phyloP scores from a whole-genome alignment of 1,284 basidiomycete species.

The Trametes hirsuta region DNA sequence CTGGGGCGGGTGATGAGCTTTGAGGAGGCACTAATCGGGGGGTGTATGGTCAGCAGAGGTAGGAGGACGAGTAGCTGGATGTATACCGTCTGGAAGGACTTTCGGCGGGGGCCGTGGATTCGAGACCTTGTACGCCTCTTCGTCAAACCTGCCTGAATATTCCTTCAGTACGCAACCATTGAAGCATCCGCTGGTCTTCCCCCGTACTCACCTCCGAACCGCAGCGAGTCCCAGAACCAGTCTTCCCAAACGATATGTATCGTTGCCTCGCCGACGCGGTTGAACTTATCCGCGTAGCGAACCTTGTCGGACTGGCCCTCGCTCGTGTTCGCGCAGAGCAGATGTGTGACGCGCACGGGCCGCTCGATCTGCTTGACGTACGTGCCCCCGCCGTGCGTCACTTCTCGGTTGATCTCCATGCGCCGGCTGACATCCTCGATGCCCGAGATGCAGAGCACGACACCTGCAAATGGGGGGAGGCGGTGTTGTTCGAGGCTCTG shows the following conservation, averaged over 20 bases:
- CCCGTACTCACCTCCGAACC: slow-evolving; percentile 57
- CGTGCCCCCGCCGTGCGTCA: slow-evolving; percentile 55
- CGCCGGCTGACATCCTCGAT: slow-evolving; percentile 56
- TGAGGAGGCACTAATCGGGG: slow-evolving; percentile 9
- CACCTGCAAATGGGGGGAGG: slow-evolving; percentile 66
- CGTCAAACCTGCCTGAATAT: slow-evolving; percentile 45
- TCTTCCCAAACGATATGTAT: slow-evolving; percentile 82
- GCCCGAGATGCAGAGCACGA: slow-evolving; percentile 71
- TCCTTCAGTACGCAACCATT: background rate
- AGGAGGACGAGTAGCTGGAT: background rate
- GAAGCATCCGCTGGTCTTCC: background rate
- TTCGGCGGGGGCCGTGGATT: slow-evolving; percentile 62
- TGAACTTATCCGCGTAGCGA: slow-evolving; percentile 70
- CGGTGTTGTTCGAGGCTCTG: slow-evolving; percentile 59
- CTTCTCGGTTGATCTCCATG: slow-evolving; percentile 56
- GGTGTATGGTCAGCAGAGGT: background rate
- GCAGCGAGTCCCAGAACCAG: slow-evolving; percentile 83
- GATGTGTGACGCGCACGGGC: slow-evolving; percentile 70
- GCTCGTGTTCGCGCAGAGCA: slow-evolving; percentile 55
- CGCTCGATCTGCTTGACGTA: slow-evolving; percentile 68
- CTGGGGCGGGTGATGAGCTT: slow-evolving; percentile 1
- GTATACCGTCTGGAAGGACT: slow-evolving; percentile 25
- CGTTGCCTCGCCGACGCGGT: slow-evolving; percentile 60
- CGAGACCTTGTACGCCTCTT: slow-evolving; percentile 59
- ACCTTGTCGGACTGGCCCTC: slow-evolving; percentile 67